Base-by-base conservation (phyloP, 1,139 yeast genomes). In the Lodderomyces jiufengensis region DNA sequence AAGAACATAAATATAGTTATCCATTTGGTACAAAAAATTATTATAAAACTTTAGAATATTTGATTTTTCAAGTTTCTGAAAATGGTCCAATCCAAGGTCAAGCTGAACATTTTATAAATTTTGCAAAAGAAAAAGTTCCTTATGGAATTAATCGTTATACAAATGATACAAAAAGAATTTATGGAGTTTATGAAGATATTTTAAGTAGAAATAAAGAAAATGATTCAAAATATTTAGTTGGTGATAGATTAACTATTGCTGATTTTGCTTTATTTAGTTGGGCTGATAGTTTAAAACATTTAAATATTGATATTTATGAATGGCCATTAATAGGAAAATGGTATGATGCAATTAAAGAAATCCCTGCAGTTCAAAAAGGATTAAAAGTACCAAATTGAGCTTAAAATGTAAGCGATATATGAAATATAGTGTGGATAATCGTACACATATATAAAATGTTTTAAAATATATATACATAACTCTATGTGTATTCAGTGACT, bases 1-100 rank as follows among this genome's bases (percentile, higher is more conserved):
- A 57, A 38, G 76, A 74, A 22, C 54, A 70, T 45, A 70, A 72
- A 51, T 73, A 56, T 48, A 68, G 75, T 29, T 78, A 64, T 47
- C 62, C 61, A 6, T 47, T 47, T 14, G 76, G 75, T 3, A 57
- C 78, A 13, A 57, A 52, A 22, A 59, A 66, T 32, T 76, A 76
- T 54, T 77, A 70, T 55, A 70, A 67, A 44, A 66, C 70, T 47
- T 49, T 73, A 41, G 78, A 76, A 42, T 66, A 79, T 68, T 44
- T 72, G 12, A 62, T 66, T 35, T 78, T 76, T 62, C 82, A 76
- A 52, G 68, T 74, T 56, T 75, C 80, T 0, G 80, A 80, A 5
- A 58, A 74, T 33, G 80, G 82, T 16, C 83, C 84, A 38, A 73
- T 73, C 69, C 77, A 70, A 45, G 83, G 84, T 9, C 82, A 78